Base-by-base conservation (phyloP, 83 land plant genomes). In the Thuja plicata region DNA sequence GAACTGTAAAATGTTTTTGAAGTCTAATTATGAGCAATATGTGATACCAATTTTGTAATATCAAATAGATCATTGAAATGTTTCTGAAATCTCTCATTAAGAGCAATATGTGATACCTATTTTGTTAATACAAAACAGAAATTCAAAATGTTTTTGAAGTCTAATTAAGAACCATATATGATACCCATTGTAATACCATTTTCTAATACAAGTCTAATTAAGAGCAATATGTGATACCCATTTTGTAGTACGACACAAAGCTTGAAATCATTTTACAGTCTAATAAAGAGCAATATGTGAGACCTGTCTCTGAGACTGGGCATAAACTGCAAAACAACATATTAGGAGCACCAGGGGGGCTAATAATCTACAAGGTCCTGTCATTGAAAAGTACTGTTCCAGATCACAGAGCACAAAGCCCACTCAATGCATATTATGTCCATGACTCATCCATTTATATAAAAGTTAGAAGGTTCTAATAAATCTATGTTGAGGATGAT, bases 231-330 rank as follows among this genome's bases (percentile, higher is more conserved):
- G 15, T 32, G 32, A 21, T 5, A 62, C n/a, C 24, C 70, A 24
- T 21, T 19, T 16, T 57, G 24, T 57, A 62, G 24, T 50, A 50
- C 54, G 8, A 45, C 9, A 19, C 13, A 80, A 1, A 80, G 17
- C 84, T 8, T 40, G 17, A 38, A 80, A 38, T 19, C 16, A 5
- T 80, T 17, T 24, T 1, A 80, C 7, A 27, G 73, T 66, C 30
- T 66, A 41, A 38, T 24, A 17, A 41, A 81, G 27, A 43, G 48
- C 41, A 43, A 81, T 27, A 81, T 43, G 41, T 9, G 19, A 84
- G 8, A 84, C 86, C 86, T 84, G 57, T 84, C 8, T 48, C 34
- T 84, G 86, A 84, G 57, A 46, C 21, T 84, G 37, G 1, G 86
- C 32, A 32, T 50, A 48, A 84, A 34, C 30, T 48, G 54, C 86